A percentile compares a stretch with the other conserved stretches of the same genome.
These are phyloP conservation scores for Pyrus betulifolia DNA, from an alignment of 306 rosid species.

Conservation along the genomic window DNA sequence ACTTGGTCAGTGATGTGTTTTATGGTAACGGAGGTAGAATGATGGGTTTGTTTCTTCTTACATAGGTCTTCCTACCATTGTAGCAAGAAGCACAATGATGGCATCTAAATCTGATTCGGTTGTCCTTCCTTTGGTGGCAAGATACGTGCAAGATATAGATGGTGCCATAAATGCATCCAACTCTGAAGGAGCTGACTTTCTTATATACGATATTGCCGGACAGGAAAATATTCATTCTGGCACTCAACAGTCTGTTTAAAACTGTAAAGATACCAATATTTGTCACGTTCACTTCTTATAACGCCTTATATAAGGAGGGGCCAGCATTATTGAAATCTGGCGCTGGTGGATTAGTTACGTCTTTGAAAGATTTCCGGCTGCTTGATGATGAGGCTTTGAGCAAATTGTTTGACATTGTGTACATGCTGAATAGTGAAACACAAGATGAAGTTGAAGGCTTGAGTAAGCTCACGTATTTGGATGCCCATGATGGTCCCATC, in stretches of 20 bases:
- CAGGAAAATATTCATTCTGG: slow-evolving; percentile 22
- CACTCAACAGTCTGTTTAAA: slow-evolving; percentile 34
- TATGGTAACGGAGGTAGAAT: neutral
- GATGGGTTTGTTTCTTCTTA: slow-evolving; percentile 12
- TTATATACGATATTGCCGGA: slow-evolving; percentile 44
- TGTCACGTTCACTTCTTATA: slow-evolving; percentile 17
- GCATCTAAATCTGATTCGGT: slow-evolving; percentile 65
- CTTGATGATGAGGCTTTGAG: slow-evolving; percentile 40
- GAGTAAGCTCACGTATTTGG: slow-evolving; percentile 9
- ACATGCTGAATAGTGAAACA: slow-evolving; percentile 19
- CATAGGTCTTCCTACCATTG: slow-evolving; percentile 82
- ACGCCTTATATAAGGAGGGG: slow-evolving; percentile 31
- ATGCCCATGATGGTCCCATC: slow-evolving; percentile 29
- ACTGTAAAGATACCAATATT: slow-evolving; percentile 82
- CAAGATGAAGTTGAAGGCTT: slow-evolving; percentile 16
- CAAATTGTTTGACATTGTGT: slow-evolving; percentile 30
- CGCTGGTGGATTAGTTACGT: slow-evolving; percentile 70
- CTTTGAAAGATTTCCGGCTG: slow-evolving; percentile 46
- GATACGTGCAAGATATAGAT: slow-evolving; percentile 51
- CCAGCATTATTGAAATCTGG: slow-evolving; percentile 52
- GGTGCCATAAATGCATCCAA: slow-evolving; percentile 69
- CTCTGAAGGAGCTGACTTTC: slow-evolving; percentile 94
- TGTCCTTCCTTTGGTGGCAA: slow-evolving; percentile 86
- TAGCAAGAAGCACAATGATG: slow-evolving; percentile 79
- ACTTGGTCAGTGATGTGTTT: neutral